Base-by-base conservation (phyloP, 768 basidiomycete genomes). In the Macrocybe gigantea region DNA sequence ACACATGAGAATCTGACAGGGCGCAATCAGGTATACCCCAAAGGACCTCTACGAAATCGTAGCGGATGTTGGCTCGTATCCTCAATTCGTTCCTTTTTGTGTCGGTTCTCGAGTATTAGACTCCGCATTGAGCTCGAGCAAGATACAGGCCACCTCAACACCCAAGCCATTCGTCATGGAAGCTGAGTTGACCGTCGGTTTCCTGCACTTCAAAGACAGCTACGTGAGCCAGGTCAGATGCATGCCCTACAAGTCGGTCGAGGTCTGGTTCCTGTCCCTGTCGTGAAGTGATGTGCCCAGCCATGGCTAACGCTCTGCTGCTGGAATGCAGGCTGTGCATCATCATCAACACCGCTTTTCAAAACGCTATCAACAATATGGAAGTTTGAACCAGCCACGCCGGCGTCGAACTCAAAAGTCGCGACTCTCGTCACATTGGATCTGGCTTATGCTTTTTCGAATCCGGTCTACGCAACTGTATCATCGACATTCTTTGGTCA, bases 41-140 rank as follows among this genome's bases (percentile, higher is more conserved):
- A 72, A 73, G 44, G 81, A 96, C 63, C 74, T 98, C 3, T 98
- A 94, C 67, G 69, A 80, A 6, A 66, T 98, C 50, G 91, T 99
- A 46, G 79, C 93, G 10, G 85, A 98, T 65, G 86, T 97, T 29
- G 80, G 73, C 11, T 88, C 88, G 2, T 99, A 98, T 64, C 77
- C 82, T 7, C 71, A 69, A 49, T 99, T 97, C 62, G 71, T 99
- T 45, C 95, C 96, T 5, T 95, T 89, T 64, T 96, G 94, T 69
- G 80, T 78, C 9, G 69, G 71, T 14, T 87, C 92, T 5, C 78
- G 78, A 15, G 69, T 94, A 35, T 55, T 59, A 8, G 32, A n/a
- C 29, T 34, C 42, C n/a, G 7, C 31, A 59, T 64, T 3, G 63
- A 67, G 31, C 41, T 56, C 9, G 44, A 54, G 41, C 44, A 54